Base-by-base conservation (phyloP, 495 filamentous ascomycete genomes). In the Mytilinidion resinicola region DNA sequence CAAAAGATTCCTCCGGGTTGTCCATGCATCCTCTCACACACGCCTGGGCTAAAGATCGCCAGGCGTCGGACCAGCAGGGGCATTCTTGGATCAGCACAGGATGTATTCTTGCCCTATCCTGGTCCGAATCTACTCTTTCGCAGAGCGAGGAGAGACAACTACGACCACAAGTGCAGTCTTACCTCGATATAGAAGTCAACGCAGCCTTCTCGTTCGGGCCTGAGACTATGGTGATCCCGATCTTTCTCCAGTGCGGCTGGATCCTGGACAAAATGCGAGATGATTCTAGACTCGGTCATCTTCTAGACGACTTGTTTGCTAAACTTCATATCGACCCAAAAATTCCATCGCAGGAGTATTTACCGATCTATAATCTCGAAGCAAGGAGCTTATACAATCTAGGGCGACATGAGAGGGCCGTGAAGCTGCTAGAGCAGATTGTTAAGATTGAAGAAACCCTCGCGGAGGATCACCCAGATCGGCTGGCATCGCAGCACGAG, bases 1-100 rank as follows among this genome's bases (percentile, higher is more conserved):
- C 50, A 51, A 48, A 57, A 54, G 51, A 67, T 17, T 38, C 52
- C 37, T 15, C 41, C 33, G 49, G 56, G 53, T 33, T 70, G 9
- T 64, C 61, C 4, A 67, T 67, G 64, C 64, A 67, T 53, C 61
- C 64, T 33, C 54, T 67, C 1, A 49, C 46, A 12, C 64, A 67
- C 44, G 56, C 61, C 3, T 64, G 61, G 62, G 56, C 62, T 11
- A 64, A 53, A 44, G 61, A 64, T 41, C 61, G 61, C 1, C 36
- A 49, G 42, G 35, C 44, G 9, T 11, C 19, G 5, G 44, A 44
- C 9, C 33, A 52, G 19, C 52, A 61, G 19, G 15, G 52, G 15
- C 33, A 42, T 47, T 9, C 53, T 20, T 64, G 61, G 64, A 30
- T 55, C 12, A 35, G 17, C 9, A 36, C 64, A 8, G 61, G 51